A percentile compares a stretch with the other conserved stretches of the same genome.
Evolutionary conservation across 75 land plant species (phyloP).

Genomic region (Cryptomeria japonica): DNA sequence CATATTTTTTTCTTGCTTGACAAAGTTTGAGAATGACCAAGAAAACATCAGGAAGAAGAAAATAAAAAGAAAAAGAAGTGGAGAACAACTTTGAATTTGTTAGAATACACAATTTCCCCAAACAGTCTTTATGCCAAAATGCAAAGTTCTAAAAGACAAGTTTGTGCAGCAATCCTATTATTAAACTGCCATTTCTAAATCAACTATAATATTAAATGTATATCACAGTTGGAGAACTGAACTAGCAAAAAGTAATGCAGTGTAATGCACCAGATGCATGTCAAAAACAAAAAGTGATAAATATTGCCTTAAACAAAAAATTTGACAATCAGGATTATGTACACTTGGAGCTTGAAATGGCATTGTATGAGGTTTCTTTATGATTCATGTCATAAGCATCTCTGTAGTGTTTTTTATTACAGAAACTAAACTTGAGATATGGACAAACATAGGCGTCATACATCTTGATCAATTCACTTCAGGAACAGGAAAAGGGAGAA

Average conservation of each 20-base stretch:
- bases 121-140: not conserved
- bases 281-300: not conserved
- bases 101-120: not conserved
- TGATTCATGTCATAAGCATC: not conserved
- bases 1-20: not conserved
- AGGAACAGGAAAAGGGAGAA: not conserved
- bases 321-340: not conserved
- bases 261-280: not conserved
- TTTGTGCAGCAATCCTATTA: not conserved
- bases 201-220: not conserved
- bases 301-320: not conserved
- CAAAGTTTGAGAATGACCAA: not conserved
- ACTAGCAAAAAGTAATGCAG: not conserved
- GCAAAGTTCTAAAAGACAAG: not conserved
- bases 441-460: not conserved
- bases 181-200: not conserved
- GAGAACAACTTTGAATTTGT: not conserved
- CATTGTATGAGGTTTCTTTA: not conserved
- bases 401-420: not conserved
- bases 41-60: not conserved
- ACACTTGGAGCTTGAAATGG: conserved; percentile 6
- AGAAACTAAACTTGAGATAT: not conserved
- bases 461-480: not conserved
- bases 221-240: not conserved
- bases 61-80: not conserved